phyloP scores from a whole-genome alignment of 768 basidiomycete species.

The Podaxis carcinomalis region DNA sequence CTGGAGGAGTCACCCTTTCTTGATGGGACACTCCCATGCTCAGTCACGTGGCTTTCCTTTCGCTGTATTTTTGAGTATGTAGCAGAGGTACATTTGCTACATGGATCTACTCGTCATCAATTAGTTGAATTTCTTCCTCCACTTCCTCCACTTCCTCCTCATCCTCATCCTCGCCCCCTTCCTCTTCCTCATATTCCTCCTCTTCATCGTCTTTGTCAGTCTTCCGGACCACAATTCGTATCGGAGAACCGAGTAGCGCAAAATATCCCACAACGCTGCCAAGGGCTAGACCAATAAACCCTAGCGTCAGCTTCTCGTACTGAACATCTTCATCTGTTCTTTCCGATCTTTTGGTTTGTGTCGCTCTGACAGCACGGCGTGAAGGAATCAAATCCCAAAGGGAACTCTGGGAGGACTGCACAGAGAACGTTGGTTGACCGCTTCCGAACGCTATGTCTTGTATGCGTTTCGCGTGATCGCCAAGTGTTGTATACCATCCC shows the following conservation, averaged over 20 bases:
- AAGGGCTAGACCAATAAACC: constrained; percentile 44
- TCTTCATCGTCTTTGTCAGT: constrained; percentile 9
- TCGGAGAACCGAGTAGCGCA: constrained; percentile 19
- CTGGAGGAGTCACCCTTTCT: not conserved
- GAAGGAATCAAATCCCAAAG: constrained; percentile 38
- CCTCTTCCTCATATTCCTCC: constrained; percentile 7
- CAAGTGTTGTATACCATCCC: constrained; percentile 53
- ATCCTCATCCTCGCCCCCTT: constrained; percentile 4
- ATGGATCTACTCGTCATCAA: too few species aligned
- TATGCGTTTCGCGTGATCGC: constrained; percentile 55
- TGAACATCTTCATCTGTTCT: constrained; percentile 40
- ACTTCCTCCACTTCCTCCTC: not conserved
- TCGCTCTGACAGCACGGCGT: constrained; percentile 18
- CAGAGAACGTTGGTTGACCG: constrained; percentile 14
- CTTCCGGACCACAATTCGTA: constrained; percentile 9
- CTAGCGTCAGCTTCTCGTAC: constrained; percentile 47
- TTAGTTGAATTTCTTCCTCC: not conserved
- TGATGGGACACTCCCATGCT: not conserved
- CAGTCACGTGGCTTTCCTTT: constrained; percentile 9
- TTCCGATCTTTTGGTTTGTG: constrained; percentile 11
- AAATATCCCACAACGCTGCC: constrained; percentile 40
- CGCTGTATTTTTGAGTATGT: not conserved
- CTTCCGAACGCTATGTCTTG: constrained; percentile 23
- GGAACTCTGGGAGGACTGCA: not conserved
- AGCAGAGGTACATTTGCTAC: too few species aligned